phyloP scores from a whole-genome alignment of 495 filamentous ascomycete species.

The Penicillium herquei region DNA sequence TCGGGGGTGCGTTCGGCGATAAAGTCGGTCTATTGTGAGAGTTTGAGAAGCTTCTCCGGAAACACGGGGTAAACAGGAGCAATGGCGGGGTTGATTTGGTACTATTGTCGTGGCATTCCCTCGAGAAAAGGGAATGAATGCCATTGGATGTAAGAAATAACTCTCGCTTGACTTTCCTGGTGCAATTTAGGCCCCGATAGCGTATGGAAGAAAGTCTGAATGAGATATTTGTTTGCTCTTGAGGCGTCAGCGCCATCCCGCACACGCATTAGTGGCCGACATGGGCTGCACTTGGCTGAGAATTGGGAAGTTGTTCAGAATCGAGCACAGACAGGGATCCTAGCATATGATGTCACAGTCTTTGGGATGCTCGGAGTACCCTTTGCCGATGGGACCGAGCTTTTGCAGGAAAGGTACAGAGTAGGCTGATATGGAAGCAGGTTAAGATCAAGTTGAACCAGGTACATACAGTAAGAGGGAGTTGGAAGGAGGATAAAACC shows the following conservation, averaged over 20 bases:
- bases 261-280: conserved; percentile 18
- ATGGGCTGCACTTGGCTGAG: conserved; percentile 4
- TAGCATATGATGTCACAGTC: conserved; percentile 15
- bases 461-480: neutral
- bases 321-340: conserved; percentile 2
- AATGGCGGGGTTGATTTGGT: conserved; percentile 15
- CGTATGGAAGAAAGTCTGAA: neutral
- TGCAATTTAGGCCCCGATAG: neutral
- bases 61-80: conserved; percentile 41
- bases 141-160: too few species aligned
- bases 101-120: neutral
- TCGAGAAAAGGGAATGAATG: neutral
- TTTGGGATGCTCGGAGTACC: neutral
- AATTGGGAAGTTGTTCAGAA: conserved; percentile 5
- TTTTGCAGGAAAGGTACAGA: too few species aligned
- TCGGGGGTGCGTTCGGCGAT: conserved; percentile 58
- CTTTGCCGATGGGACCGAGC: neutral
- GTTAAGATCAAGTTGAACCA: neutral
- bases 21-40: conserved; percentile 87
- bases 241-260: conserved; percentile 15
- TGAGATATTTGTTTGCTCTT: conserved; percentile 1
- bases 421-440: neutral
- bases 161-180: neutral
- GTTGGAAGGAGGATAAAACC: neutral
- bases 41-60: conserved; percentile 68